Evolutionary conservation across 345 rosid genomes (phyloP), one percentile per base, ranked within the genome.

Genomic region (Citrus glauca): DNA sequence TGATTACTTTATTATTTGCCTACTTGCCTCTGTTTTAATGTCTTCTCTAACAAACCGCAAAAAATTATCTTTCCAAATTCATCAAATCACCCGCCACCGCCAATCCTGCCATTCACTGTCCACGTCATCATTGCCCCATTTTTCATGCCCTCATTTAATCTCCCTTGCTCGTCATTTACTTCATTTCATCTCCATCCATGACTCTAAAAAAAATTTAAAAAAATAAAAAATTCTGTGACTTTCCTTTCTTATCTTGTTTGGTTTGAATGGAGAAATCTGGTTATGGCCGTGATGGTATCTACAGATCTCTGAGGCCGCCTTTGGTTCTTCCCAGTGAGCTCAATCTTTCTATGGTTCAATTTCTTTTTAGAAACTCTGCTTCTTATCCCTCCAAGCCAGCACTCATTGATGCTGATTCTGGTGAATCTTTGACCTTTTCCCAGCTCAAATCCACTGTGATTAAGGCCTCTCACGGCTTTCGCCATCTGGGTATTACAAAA

Each of bases 241-340:
- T 3, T n/a, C 53, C 1, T 57, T 10, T 37, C 24, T 72, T 57
- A 45, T 20, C 14, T 33, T 48, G 37, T 19, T 70, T 70, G 0
- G 30, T 25, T 6, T 48, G 33, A 6, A 93, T 94, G 98, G 97
- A 92, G 85, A 93, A 78, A 85, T 94, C 97, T 78, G 97, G 98
- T 57, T 95, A 87, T 24, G 96, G 98, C 62, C 88, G 94, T 59
- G 97, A 95, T 82, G 93, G 97, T 0, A 86, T 95, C 4, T 93
- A 83, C 92, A 79, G 97, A 77, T 94, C 98, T 9, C 83, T 89
- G 27, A 89, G 98, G 73, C 98, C 97, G 0, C 77, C 82, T 0
- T 64, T 91, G 20, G 35, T 80, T 60, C 84, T 94, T 5, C 97
- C 97, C 42, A 87, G 84, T 69, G 89, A 91, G 9, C 91, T 94